Evolutionary conservation across 495 filamentous ascomycete species (phyloP).

Genomic region (Talaromyces thailandensis): DNA sequence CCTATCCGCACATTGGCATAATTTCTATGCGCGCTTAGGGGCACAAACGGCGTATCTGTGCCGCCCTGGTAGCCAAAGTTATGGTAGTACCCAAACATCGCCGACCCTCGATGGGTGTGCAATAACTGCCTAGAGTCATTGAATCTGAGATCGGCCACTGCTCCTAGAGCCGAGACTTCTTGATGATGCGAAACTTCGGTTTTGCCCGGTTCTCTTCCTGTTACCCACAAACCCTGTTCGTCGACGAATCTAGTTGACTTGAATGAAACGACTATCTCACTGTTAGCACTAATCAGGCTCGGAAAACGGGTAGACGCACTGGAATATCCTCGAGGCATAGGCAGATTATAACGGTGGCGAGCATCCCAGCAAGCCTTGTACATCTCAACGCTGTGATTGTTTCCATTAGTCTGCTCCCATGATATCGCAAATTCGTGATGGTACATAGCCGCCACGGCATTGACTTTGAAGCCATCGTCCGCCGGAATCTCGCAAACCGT

Average conservation of each 20-base stretch:
- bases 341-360: not conserved
- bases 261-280: not conserved
- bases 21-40: conserved; percentile 14
- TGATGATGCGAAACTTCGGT: not conserved
- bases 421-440: conserved; percentile 28
- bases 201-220: not conserved
- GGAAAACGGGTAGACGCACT: not conserved
- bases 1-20: conserved; percentile 17
- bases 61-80: not conserved
- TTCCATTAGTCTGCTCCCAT: conserved; percentile 23
- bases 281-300: not conserved
- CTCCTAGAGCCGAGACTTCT: not conserved
- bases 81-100: conserved; percentile 18
- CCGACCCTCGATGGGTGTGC: conserved; percentile 19
- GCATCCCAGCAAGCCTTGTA: not conserved
- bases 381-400: not conserved
- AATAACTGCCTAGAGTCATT: conserved; percentile 34
- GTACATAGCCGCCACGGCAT: conserved; percentile 20
- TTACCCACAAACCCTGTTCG: not conserved
- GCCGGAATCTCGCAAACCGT: conserved; percentile 22
- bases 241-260: not conserved
- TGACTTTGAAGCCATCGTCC: conserved; percentile 20
- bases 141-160: conserved; percentile 24
- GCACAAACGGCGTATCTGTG: not conserved
- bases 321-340: not conserved